Evolutionary conservation across 2,329 filamentous ascomycete species (phyloP).

Genomic region (Coniochaeta sp.): DNA sequence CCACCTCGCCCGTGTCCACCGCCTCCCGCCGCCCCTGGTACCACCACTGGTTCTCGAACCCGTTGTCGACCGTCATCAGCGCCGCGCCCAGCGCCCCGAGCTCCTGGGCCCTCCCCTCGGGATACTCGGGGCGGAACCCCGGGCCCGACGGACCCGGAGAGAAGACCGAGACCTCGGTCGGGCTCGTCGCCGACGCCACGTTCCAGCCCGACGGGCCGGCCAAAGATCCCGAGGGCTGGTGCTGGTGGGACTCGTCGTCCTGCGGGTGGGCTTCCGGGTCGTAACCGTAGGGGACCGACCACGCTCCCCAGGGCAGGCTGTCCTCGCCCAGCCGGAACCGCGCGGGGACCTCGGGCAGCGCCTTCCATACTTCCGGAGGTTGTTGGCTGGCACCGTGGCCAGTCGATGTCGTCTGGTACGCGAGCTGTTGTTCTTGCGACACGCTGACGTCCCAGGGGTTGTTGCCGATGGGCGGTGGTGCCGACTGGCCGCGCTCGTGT

Average conservation of each 20-base stretch:
- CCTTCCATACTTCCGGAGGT: conserved; percentile 28
- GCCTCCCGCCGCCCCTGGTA: conserved; percentile 34
- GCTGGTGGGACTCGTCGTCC: conserved; percentile 13
- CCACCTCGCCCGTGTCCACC: not conserved
- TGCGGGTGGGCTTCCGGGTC: conserved; percentile 18
- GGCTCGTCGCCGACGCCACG: not conserved
- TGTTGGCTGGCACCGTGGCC: conserved; percentile 1
- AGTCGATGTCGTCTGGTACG: conserved; percentile 13
- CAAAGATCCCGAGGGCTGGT: conserved; percentile 7
- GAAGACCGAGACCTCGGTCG: conserved; percentile 10
- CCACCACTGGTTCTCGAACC: conserved; percentile 53
- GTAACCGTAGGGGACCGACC: conserved; percentile 24
- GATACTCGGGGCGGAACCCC: conserved; percentile 18
- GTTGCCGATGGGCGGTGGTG: conserved; percentile 38
- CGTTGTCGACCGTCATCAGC: conserved; percentile 50
- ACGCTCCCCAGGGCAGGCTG: conserved; percentile 37
- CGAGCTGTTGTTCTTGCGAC: not conserved
- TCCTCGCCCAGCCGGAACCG: conserved; percentile 38
- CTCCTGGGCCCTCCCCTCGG: conserved; percentile 27
- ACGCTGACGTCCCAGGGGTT: conserved; percentile 36
- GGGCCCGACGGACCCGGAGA: conserved; percentile 12
- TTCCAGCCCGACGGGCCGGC: not conserved
- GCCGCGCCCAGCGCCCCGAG: conserved; percentile 43
- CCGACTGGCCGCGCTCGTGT: conserved; percentile 39
- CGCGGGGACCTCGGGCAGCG: conserved; percentile 30